Percentiles rank a stretch among this genome's conserved stretches.
phyloP scores from a whole-genome alignment of 1,284 basidiomycete species.

The Exobasidium rhododendri region DNA sequence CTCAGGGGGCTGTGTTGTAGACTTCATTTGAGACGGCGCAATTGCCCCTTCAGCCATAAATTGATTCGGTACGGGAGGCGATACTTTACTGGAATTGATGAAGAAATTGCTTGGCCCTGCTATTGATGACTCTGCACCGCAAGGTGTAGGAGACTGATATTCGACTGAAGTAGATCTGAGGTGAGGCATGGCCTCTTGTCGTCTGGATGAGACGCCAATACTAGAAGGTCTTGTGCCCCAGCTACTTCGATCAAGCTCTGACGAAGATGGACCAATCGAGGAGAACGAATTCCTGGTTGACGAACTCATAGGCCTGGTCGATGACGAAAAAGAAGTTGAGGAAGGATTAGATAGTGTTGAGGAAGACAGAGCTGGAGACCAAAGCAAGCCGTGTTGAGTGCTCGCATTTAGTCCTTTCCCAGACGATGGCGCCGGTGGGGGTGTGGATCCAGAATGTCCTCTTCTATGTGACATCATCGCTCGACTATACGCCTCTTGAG shows the following conservation, averaged over 20 bases:
- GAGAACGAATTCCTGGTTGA: constrained; percentile 34
- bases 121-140: too few relatives aligned
- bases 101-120: too few relatives aligned
- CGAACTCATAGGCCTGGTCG: constrained; percentile 20
- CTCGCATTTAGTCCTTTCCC: neutral
- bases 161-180: constrained; percentile 13
- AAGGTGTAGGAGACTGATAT: too few relatives aligned
- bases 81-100: too few relatives aligned
- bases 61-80: too few relatives aligned
- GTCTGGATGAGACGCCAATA: constrained; percentile 17
- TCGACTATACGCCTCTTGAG: neutral
- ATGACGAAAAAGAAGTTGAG: constrained; percentile 29
- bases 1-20: neutral
- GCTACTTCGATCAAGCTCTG: constrained; percentile 28
- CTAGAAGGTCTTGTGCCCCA: constrained; percentile 26
- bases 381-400: neutral
- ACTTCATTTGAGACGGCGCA: neutral
- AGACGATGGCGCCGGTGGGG: neutral
- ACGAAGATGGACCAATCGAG: constrained; percentile 27
- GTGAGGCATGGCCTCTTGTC: constrained; percentile 15
- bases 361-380: constrained; percentile 23
- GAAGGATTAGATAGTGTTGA: constrained; percentile 34
- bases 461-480: neutral
- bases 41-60: neutral
- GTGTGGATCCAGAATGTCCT: neutral